Percentiles rank a stretch among this genome's conserved stretches.
Evolutionary conservation across 2,329 filamentous ascomycete species (phyloP).

Genomic region (Paecilomyces formosus): DNA sequence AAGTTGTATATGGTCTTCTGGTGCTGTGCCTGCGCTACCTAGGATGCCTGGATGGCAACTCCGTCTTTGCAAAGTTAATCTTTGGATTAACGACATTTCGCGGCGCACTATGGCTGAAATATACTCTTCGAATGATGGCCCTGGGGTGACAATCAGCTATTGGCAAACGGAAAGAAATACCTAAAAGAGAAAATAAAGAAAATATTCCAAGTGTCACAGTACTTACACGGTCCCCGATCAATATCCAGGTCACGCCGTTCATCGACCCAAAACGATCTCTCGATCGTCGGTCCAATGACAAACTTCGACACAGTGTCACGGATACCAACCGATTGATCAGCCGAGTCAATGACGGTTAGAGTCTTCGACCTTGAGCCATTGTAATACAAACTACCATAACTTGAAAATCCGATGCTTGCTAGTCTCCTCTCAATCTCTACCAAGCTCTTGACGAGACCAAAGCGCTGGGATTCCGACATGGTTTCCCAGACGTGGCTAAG

Average conservation of each 20-base stretch:
- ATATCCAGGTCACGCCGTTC: slow-evolving; percentile 25
- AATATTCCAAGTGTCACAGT: background rate
- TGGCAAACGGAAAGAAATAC: background rate
- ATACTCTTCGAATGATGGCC: slow-evolving; percentile 10
- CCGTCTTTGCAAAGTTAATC: background rate
- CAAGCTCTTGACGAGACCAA: slow-evolving; percentile 11
- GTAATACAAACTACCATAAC: slow-evolving; percentile 14
- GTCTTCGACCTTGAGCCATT: slow-evolving; percentile 3
- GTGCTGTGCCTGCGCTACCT: background rate
- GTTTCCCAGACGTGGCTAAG: slow-evolving; percentile 10
- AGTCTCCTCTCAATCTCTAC: slow-evolving; percentile 11
- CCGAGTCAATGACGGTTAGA: background rate
- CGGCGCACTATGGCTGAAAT: slow-evolving; percentile 10
- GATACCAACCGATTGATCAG: background rate
- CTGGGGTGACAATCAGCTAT: slow-evolving; percentile 1
- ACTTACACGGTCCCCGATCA: slow-evolving; percentile 16
- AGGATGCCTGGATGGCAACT: background rate
- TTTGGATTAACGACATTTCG: slow-evolving; percentile 11
- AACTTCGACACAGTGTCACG: slow-evolving; percentile 5
- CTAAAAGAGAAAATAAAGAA: background rate
- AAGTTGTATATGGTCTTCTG: slow-evolving; percentile 11
- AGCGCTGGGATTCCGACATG: slow-evolving; percentile 12
- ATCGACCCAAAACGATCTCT: slow-evolving; percentile 16
- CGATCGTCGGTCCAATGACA: slow-evolving; percentile 10
- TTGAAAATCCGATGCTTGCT: slow-evolving; percentile 3